A percentile compares a stretch with the other conserved stretches of the same genome.
phyloP scores from a whole-genome alignment of 768 basidiomycete genomes.

The Myochromella boudieri region DNA sequence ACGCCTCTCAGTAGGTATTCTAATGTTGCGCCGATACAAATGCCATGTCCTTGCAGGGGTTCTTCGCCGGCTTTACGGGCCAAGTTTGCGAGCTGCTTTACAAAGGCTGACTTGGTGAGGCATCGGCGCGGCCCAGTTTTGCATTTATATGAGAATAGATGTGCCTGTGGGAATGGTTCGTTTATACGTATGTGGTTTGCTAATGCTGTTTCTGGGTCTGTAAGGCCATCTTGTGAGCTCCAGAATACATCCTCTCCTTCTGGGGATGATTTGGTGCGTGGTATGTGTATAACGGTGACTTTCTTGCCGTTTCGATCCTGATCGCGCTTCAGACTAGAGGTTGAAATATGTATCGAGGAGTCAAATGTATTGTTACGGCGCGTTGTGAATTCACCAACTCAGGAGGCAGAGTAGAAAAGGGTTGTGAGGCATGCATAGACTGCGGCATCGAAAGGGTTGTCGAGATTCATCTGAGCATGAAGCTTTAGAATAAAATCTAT shows the following conservation, averaged over 20 bases:
- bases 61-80: slow-evolving; percentile 1
- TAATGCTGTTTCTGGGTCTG: slow-evolving; percentile 13
- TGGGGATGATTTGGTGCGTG: slow-evolving; percentile 14
- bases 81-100: slow-evolving; percentile 9
- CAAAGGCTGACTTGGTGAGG: slow-evolving; percentile 24
- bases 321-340: neutral
- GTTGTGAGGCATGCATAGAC: slow-evolving; percentile 20
- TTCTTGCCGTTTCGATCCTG: slow-evolving; percentile 2
- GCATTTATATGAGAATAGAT: slow-evolving; percentile 12
- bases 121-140: slow-evolving; percentile 4
- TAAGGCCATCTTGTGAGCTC: slow-evolving; percentile 8
- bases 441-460: slow-evolving; percentile 14
- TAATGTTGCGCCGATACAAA: no score
- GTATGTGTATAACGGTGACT: slow-evolving; percentile 12
- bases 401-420: no score
- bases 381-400: no score
- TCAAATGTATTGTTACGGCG: neutral
- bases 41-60: no score
- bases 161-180: slow-evolving; percentile 1
- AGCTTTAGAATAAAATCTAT: neutral
- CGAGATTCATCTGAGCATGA: slow-evolving; percentile 7
- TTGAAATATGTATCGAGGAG: neutral
- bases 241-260: slow-evolving; percentile 18
- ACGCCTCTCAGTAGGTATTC: slow-evolving; percentile 23
- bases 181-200: slow-evolving; percentile 13